Evolutionary conservation across 805 yeast species (phyloP), one percentile per base, ranked within the genome.

Genomic region (Zygosaccharomyces rouxii): DNA sequence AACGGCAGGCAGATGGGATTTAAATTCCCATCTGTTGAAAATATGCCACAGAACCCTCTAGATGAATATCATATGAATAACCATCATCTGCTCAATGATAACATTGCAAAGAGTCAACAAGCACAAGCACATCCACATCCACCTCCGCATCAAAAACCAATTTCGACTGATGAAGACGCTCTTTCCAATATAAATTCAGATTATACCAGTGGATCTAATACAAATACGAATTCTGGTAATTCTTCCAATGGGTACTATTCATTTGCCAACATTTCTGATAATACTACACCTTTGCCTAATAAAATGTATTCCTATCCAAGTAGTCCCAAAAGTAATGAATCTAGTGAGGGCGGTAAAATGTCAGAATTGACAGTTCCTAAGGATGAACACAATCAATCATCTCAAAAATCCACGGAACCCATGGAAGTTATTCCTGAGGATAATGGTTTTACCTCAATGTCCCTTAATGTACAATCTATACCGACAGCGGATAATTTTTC

Each of bases 1-100:
- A 64, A 62, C 21, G 76, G 76, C 4, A 56, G 67, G 1, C 75
- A 71, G 51, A 62, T 68, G 66, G 66, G 55, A 13, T 72, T 72
- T 54, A 62, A 64, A 46, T 72, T 71, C 46, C 76, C 76, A 13
- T 60, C 66, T 5, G 53, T 52, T 3, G 71, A 66, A 42, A 55
- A 53, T 35, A 40, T 55, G 35, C 58, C 53, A 19, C 42, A 49
- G 3, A 40, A 38, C 3, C 33, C 42, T 2, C 29, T 52, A 4
- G 55, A 60, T 19, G 63, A 58, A 30, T 49, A 50, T 21, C 59
- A 56, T 18, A 39, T 61, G 53, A 62, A 56, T 40, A 65, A 65
- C 39, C 68, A 64, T 48, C 60, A 57, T 44, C 29, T 65, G 28
- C 47, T 66, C 21, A 64, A 64, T 39, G 62, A 55, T 19, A 43